Evolutionary conservation across 257 asterid species (phyloP).

Genomic region (Solanum sejunctum): DNA sequence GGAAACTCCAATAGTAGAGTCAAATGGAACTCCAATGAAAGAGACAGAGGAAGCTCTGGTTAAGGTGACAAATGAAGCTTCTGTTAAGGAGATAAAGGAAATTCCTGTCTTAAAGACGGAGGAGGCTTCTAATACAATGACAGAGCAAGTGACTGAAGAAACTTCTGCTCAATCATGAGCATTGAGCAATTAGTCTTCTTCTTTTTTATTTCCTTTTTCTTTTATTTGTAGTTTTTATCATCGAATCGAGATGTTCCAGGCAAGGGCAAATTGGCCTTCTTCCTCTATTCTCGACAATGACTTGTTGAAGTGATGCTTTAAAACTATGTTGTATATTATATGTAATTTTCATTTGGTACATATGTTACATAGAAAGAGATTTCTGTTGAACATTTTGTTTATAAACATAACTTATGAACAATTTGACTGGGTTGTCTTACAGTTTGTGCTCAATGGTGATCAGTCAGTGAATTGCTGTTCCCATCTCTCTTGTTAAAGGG

Average conservation of each 20-base stretch:
- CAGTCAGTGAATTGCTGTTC: not conserved
- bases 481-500: not conserved
- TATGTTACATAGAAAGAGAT: slow-evolving; percentile 10
- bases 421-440: not conserved
- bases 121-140: slow-evolving; percentile 4
- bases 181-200: not conserved
- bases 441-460: not conserved
- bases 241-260: slow-evolving; percentile 9
- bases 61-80: slow-evolving; percentile 2
- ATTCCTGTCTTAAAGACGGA: not conserved
- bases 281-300: slow-evolving; percentile 16
- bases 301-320: slow-evolving; percentile 16
- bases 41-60: slow-evolving; percentile 8
- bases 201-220: slow-evolving; percentile 10
- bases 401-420: slow-evolving; percentile 5
- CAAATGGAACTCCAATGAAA: slow-evolving; percentile 11
- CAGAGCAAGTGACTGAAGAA: slow-evolving; percentile 11
- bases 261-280: not conserved
- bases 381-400: slow-evolving; percentile 8
- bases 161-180: slow-evolving; percentile 25
- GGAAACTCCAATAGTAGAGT: not conserved
- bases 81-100: slow-evolving; percentile 2
- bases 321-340: slow-evolving; percentile 36
- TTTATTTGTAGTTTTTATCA: not conserved
- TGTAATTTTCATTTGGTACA: slow-evolving; percentile 25